Evolutionary conservation across 2,329 filamentous ascomycete species (phyloP), one percentile per base, ranked within the genome.

Genomic region (Pleoardoris graminearum): DNA sequence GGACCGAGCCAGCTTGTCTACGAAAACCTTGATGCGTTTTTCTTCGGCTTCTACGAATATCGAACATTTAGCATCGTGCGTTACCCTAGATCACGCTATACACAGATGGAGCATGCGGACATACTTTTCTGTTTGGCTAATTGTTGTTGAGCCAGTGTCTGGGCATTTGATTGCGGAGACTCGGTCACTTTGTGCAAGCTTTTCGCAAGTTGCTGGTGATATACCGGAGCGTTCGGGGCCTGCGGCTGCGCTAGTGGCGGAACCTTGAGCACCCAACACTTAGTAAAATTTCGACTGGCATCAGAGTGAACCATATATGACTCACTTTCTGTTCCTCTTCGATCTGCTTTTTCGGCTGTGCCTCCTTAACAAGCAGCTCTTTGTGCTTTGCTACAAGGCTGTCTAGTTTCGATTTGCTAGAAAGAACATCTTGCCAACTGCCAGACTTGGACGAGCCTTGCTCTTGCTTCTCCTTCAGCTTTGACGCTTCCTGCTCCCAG

Each of bases 341-440:
- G 8, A 23, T 3, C 7, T 33, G 36, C 19, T 48, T 30, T 3
- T 49, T 7, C 17, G 36, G 14, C 21, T 30, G 12, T 17, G 5
- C 33, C 8, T 39, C 8, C 21, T 45, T 19, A 23, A 10, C 46
- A 32, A 43, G 27, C 29, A 21, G 17, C 30, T 35, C 35, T 12
- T 47, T 47, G 5, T 50, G 27, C 14, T 43, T 27, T 19, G 36
- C 35, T 25, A 50, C 29, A 7, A 48, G 48, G 19, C 49, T 50
- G 30, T 56, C 50, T 7, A 56, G 36, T 21, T 48, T 53, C 3
- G 53, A 49, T 10, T 39, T 17, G 16, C 19, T 23, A 1, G 49
- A 29, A 1, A 49, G 23, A 3, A 16, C 22, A 16, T 48, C 33
- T 30, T 51, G 22, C 53, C 46, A 53, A 4, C 38, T 44, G 17